These are phyloP conservation scores for Leucocoprinus leucothites DNA, from an alignment of 768 basidiomycete genomes.

Conservation along the genomic window DNA sequence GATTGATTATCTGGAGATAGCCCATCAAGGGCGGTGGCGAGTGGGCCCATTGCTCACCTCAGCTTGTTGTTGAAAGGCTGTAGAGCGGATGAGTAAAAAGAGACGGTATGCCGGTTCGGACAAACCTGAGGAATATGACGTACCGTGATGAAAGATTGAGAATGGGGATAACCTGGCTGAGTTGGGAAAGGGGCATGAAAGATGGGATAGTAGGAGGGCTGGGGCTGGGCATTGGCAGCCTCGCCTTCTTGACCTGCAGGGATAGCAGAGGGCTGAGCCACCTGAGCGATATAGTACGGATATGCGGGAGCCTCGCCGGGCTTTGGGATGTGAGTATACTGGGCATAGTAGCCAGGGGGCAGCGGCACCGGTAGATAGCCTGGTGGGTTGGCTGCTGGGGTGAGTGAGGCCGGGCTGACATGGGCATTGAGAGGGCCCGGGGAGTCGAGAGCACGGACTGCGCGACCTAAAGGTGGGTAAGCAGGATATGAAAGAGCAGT, in stretches of 20 bases:
- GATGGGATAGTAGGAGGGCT: constrained; percentile 1
- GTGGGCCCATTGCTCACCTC: constrained; percentile 9
- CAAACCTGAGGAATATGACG: constrained; percentile 26
- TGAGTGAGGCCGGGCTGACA: constrained; percentile 25
- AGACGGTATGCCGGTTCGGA: constrained; percentile 22
- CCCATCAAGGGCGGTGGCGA: neutral
- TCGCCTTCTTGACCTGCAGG: constrained; percentile 15
- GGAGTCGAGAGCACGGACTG: constrained; percentile 52
- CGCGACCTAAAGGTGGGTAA: constrained; percentile 40
- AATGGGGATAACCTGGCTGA: constrained; percentile 15
- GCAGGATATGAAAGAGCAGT: constrained; percentile 7
- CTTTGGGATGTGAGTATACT: constrained; percentile 53
- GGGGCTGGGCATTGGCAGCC: neutral
- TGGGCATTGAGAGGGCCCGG: constrained; percentile 35
- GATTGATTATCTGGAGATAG: constrained; percentile 3
- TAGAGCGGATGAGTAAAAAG: constrained; percentile 17
- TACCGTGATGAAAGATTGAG: constrained; percentile 27
- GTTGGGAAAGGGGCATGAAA: constrained; percentile 8
- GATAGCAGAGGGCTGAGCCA: constrained; percentile 33
- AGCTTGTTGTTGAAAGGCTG: constrained; percentile 17
- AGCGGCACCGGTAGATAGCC: constrained; percentile 53
- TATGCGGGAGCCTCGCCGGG: constrained; percentile 53
- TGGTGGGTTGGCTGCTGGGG: constrained; percentile 39
- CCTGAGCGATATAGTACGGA: constrained; percentile 43
- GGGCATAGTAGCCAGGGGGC: constrained; percentile 52